phyloP scores from a whole-genome alignment of 1,139 yeast species.

The Sugiyamaella novakii region DNA sequence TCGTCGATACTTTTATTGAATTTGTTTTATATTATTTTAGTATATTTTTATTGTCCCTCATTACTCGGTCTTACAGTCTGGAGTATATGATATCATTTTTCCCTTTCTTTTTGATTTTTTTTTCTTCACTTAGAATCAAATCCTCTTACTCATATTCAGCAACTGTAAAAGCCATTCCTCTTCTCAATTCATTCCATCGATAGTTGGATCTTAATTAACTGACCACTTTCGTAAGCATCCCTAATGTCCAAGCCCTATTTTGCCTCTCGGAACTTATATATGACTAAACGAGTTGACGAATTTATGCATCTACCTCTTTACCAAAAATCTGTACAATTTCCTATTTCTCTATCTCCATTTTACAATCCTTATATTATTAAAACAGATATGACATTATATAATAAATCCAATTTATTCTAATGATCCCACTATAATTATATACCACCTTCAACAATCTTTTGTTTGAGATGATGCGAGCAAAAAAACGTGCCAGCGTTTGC shows the following conservation, averaged over 20 bases:
- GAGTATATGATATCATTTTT: no score
- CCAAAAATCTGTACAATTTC: neutral
- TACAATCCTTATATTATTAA: neutral
- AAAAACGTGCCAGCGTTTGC: neutral
- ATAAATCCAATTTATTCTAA: slow-evolving; percentile 5
- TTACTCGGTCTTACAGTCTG: no score
- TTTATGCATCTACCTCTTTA: no score
- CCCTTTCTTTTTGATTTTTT: neutral
- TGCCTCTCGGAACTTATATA: no score
- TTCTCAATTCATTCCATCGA: neutral
- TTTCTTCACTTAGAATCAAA: no score
- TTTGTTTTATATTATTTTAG: no score
- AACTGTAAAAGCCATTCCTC: no score
- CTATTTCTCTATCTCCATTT: slow-evolving; percentile 5
- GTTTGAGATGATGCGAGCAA: slow-evolving; percentile 8
- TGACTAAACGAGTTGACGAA: no score
- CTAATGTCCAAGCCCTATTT: no score
- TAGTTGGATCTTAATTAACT: neutral
- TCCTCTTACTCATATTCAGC: no score
- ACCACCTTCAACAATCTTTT: neutral
- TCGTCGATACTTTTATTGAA: no score
- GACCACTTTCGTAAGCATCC: neutral
- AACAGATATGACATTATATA: slow-evolving; percentile 3
- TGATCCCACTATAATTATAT: neutral
- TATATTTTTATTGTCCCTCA: no score